A percentile compares a stretch with the other conserved stretches of the same genome.
Conservation (phyloP, 345 rosid species). For the Brassica rapa region DNA sequence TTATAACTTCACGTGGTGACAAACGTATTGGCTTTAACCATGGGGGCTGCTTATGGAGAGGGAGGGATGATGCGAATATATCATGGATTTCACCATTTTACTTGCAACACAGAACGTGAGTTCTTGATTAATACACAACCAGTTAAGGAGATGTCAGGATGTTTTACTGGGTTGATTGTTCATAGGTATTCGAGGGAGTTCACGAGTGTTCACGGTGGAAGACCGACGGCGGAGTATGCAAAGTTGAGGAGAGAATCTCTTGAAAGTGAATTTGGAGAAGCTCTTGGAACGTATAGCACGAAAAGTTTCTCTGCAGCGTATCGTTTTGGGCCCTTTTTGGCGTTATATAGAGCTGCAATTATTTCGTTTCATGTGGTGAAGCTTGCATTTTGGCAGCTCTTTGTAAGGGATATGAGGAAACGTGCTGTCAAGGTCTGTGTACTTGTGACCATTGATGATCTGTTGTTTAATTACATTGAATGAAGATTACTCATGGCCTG, state of each 20-base stretch:
- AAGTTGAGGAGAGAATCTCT: constrained; percentile 94
- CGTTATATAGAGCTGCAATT: constrained; percentile 82
- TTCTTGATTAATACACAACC: constrained; percentile 18
- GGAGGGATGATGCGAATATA: background rate
- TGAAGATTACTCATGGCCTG: too few species aligned
- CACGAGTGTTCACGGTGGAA: constrained; percentile 80
- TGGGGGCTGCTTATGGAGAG: constrained; percentile 24
- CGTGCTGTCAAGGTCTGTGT: constrained; percentile 69
- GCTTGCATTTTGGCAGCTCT: constrained; percentile 73
- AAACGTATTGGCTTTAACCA: constrained; percentile 21
- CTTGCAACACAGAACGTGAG: constrained; percentile 53
- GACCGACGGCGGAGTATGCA: constrained; percentile 82
- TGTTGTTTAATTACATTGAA: background rate
- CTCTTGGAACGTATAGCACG: constrained; percentile 68
- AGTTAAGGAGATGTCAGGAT: background rate
- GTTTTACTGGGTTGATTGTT: constrained; percentile 5
- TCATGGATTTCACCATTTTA: constrained; percentile 35
- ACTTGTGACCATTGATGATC: background rate
- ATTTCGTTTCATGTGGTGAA: constrained; percentile 76
- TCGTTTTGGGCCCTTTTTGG: constrained; percentile 82
- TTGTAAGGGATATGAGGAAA: constrained; percentile 63
- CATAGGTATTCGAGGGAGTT: constrained; percentile 62
- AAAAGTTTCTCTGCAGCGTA: constrained; percentile 59
- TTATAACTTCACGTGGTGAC: constrained; percentile 44
- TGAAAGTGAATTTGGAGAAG: constrained; percentile 81